phyloP scores from a whole-genome alignment of 371 early-diverging fungal species.

The Nematocida sp. region DNA sequence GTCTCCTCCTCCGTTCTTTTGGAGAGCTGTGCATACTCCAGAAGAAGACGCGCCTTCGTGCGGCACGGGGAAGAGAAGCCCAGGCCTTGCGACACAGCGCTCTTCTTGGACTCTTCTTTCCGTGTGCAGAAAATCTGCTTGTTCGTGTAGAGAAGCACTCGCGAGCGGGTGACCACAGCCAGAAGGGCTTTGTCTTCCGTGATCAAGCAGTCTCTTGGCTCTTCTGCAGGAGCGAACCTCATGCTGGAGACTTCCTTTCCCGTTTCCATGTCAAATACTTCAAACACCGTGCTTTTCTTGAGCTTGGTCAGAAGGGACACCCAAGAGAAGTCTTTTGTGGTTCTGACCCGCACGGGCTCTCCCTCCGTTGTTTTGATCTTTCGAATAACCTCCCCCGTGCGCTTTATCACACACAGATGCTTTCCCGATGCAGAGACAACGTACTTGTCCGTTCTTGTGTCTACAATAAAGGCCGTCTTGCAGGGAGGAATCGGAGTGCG shows the following conservation, averaged over 20 bases:
- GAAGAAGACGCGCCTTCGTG: conserved; percentile 5
- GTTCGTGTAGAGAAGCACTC: conserved; percentile 29
- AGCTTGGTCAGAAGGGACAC: not conserved
- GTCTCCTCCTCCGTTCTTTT: not conserved
- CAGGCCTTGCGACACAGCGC: not conserved
- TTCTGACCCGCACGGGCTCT: not conserved
- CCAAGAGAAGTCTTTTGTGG: conserved; percentile 17
- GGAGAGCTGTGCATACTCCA: conserved; percentile 12
- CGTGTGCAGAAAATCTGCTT: not conserved
- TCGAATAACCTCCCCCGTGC: conserved; percentile 6
- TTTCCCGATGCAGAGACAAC: not conserved
- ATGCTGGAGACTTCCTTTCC: not conserved
- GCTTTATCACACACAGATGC: not conserved
- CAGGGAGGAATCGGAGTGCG: not conserved
- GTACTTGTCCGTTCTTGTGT: not conserved
- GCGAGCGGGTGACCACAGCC: not conserved
- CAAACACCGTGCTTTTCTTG: conserved; percentile 6
- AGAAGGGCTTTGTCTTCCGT: conserved; percentile 14
- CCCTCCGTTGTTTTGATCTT: not conserved
- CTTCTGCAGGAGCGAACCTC: not conserved
- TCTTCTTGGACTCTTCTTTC: not conserved
- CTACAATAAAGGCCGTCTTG: not conserved
- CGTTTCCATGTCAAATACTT: conserved; percentile 24
- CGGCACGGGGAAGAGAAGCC: conserved; percentile 3
- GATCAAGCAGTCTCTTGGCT: conserved; percentile 35